These are phyloP conservation scores for Asclepias syriaca DNA, from an alignment of 257 asterid species.

Conservation along the genomic window DNA sequence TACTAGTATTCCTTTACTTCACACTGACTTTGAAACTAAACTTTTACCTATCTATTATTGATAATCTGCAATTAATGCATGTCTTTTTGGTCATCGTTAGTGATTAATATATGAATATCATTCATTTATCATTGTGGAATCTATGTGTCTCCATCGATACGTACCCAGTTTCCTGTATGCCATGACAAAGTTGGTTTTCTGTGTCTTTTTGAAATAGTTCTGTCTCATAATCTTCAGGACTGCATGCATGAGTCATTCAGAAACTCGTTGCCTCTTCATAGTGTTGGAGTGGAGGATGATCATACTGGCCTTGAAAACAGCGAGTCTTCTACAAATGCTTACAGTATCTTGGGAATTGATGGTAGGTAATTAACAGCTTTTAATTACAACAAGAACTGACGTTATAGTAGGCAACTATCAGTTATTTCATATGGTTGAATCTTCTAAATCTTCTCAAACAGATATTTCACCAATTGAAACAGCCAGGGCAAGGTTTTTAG, in stretches of 20 bases:
- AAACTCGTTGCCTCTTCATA: conserved; percentile 66
- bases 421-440: conserved; percentile 24
- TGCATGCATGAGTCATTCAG: conserved; percentile 77
- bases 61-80: background rate
- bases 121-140: background rate
- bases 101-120: background rate
- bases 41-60: background rate
- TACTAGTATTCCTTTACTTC: background rate
- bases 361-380: conserved; percentile 33
- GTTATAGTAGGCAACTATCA: conserved; percentile 2
- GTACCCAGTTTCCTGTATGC: background rate
- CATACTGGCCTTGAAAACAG: conserved; percentile 67
- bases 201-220: background rate
- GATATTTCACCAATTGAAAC: conserved; percentile 94
- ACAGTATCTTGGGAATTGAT: conserved; percentile 59
- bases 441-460: conserved; percentile 34
- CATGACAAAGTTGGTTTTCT: background rate
- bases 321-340: conserved; percentile 59
- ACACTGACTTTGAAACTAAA: background rate
- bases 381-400: background rate
- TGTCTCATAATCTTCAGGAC: conserved; percentile 41
- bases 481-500: conserved; percentile 86
- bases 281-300: conserved; percentile 75
- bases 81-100: background rate
- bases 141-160: background rate